Evolutionary conservation across 768 basidiomycete genomes (phyloP).

Genomic region (Leccinellum rugosiceps): DNA sequence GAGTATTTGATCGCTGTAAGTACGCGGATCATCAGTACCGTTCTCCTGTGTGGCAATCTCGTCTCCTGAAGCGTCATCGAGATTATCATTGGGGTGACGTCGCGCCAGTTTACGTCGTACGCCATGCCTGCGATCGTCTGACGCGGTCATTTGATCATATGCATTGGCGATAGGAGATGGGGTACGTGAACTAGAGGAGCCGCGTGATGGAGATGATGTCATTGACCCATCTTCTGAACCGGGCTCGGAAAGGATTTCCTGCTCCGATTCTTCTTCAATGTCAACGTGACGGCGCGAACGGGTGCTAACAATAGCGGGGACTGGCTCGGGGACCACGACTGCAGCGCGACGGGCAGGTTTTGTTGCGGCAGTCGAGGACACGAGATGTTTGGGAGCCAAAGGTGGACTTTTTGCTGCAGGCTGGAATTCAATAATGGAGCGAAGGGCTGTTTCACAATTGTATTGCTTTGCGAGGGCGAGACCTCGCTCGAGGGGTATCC

Average conservation of each 20-base stretch:
- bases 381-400: slow-evolving; percentile 93
- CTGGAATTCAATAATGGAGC: slow-evolving; percentile 92
- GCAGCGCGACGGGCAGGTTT: slow-evolving; percentile 28
- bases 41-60: slow-evolving; percentile 40
- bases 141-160: slow-evolving; percentile 30
- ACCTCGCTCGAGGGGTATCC: slow-evolving; percentile 95
- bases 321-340: slow-evolving; percentile 15
- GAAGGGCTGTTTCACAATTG: slow-evolving; percentile 80
- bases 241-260: slow-evolving; percentile 60
- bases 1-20: slow-evolving; percentile 94
- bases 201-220: slow-evolving; percentile 86
- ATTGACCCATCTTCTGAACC: slow-evolving; percentile 86
- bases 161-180: slow-evolving; percentile 76
- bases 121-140: slow-evolving; percentile 33
- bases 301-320: slow-evolving; percentile 38
- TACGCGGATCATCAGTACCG: slow-evolving; percentile 50
- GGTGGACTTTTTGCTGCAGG: slow-evolving; percentile 90
- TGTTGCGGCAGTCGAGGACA: slow-evolving; percentile 55
- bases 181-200: slow-evolving; percentile 85
- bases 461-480: slow-evolving; percentile 86
- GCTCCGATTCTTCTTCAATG: slow-evolving; percentile 57
- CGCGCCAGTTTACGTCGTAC: slow-evolving; percentile 47
- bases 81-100: slow-evolving; percentile 44
- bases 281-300: slow-evolving; percentile 54
- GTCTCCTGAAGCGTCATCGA: slow-evolving; percentile 43